Conservation (phyloP, 352 stramenopile species). For the Globisporangium ultimum region DNA sequence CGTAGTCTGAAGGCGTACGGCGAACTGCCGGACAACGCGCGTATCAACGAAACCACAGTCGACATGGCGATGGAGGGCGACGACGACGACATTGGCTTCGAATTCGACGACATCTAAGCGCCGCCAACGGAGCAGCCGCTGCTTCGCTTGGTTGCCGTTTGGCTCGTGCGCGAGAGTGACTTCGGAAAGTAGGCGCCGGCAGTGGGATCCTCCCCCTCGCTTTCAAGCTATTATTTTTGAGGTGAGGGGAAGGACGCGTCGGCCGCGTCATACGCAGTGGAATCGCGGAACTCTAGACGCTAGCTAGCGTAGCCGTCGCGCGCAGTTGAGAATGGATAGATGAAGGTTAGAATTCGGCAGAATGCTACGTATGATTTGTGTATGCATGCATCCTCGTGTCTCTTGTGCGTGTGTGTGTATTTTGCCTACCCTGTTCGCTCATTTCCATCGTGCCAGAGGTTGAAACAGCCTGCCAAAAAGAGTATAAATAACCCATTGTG, state of each 20-base stretch:
- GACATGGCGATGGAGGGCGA: conserved; percentile 85
- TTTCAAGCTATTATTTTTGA: conserved; percentile 12
- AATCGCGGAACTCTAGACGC: not conserved
- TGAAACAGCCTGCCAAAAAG: too few relatives aligned
- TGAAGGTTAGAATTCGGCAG: not conserved
- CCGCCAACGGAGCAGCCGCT: not conserved
- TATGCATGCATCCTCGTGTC: not conserved
- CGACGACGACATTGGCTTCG: conserved; percentile 88
- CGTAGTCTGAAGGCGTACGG: conserved; percentile 99
- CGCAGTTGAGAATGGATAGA: not conserved
- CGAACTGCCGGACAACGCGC: conserved; percentile 97
- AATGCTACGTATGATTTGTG: conserved; percentile 17
- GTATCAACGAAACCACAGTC: conserved; percentile 87
- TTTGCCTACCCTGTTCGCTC: not conserved
- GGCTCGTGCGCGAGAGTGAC: not conserved
- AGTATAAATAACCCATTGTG: conserved; percentile 3
- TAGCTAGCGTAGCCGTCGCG: not conserved
- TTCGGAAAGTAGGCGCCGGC: not conserved
- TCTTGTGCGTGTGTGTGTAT: conserved; percentile 4
- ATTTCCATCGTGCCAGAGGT: too few relatives aligned
- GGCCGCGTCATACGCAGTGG: not conserved
- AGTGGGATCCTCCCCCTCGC: conserved; percentile 4
- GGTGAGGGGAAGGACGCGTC: not conserved
- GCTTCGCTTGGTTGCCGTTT: not conserved
- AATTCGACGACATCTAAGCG: conserved; percentile 90